Conservation (phyloP, 2,329 filamentous ascomycete species). For the Leptographium procerum region DNA sequence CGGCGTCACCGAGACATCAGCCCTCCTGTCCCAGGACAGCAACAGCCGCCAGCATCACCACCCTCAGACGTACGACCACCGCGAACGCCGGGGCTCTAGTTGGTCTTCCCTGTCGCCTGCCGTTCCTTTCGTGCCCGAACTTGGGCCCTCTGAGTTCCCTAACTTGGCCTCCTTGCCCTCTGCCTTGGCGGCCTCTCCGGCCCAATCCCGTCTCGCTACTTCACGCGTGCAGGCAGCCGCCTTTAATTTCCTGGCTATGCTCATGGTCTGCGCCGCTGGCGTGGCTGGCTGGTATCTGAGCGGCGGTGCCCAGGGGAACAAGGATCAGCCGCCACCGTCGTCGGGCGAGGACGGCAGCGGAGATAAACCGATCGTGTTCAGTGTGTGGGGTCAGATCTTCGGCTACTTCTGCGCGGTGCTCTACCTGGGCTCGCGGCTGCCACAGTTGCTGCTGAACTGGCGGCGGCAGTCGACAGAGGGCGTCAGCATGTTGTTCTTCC, state of each 20-base stretch:
- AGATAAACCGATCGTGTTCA: conserved; percentile 51
- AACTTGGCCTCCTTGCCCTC: background rate
- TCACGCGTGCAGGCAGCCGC: conserved; percentile 41
- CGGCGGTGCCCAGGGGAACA: conserved; percentile 32
- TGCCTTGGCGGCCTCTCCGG: background rate
- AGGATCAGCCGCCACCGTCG: conserved; percentile 25
- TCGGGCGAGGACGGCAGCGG: conserved; percentile 13
- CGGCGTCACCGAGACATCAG: conserved; percentile 37
- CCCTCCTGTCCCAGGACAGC: conserved; percentile 27
- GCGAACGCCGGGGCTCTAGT: conserved; percentile 39
- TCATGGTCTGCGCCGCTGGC: conserved; percentile 76
- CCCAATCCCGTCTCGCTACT: conserved; percentile 16
- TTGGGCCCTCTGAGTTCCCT: background rate
- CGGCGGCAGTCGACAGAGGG: conserved; percentile 87
- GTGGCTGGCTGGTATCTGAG: conserved; percentile 77
- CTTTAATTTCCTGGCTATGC: conserved; percentile 65
- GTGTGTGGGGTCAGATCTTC: conserved; percentile 74
- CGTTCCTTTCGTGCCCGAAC: conserved; percentile 42
- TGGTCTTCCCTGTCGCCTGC: conserved; percentile 66
- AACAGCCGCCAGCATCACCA: conserved; percentile 31
- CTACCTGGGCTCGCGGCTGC: conserved; percentile 81
- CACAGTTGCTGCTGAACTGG: conserved; percentile 87
- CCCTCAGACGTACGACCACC: conserved; percentile 6
- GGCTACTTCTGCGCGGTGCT: conserved; percentile 84
- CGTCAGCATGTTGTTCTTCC: conserved; percentile 86